Evolutionary conservation across 148 eudicot genomes (phyloP), one percentile per base, ranked within the genome.

Genomic region (Diospyros kaki): DNA sequence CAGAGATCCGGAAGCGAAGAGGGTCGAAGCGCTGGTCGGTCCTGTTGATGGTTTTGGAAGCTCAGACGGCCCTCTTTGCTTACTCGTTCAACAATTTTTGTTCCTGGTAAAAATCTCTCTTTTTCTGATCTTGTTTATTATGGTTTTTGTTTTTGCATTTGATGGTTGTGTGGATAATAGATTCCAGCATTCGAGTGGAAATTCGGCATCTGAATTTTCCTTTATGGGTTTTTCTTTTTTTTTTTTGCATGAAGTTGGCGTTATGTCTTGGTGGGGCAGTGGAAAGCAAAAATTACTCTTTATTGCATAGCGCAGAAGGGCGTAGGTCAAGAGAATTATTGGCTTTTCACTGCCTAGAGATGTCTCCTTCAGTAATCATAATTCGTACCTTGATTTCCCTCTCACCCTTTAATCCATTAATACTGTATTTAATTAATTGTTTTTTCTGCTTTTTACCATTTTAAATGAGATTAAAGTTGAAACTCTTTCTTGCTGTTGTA

Each of bases 331-430:
- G 64, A 48, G 87, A 82, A 87, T 82, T 80, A 76, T 78, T 84
- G 84, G 82, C 84, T 84, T 78, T 77, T 81, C 84, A 68, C 74
- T 68, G 76, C 82, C 82, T 58, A 71, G 85, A 77, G 53, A 76
- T 78, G 88, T 89, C 87, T 71, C 84, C 72, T 45, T 76, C 84
- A 73, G 66, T 75, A 82, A 75, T 82, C 81, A 84, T 81, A 76
- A 69, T 68, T 60, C 60, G 6, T 42, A 60, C 18, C 70, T 46
- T 51, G 18, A 59, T 18, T 69, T 71, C 60, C 4, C 28, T 28
- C 28, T 28, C 12, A 60, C 12, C 43, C 8, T 44, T 66, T 5
- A 38, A 45, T n/a, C 48, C 5, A 4, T 44, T 52, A 50, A 1
- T 48, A 48, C 8, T 48, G 8, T 48, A 48, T 48, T 60, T 51